phyloP scores from a whole-genome alignment of 345 rosid genomes.

The Microcos paniculata region DNA sequence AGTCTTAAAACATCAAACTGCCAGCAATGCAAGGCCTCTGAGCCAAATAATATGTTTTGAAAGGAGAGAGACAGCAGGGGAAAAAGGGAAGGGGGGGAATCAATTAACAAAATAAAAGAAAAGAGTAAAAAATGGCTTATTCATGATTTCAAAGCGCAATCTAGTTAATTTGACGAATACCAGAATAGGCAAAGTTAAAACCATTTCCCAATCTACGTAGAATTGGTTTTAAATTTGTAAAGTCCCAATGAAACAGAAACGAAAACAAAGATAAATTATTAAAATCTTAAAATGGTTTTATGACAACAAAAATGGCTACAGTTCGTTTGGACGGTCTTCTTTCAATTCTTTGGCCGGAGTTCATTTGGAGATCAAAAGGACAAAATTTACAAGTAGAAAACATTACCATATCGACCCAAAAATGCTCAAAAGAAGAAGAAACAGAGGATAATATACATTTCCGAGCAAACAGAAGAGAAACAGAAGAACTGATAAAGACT shows the following conservation, averaged over 20 bases:
- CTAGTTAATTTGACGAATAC: not conserved
- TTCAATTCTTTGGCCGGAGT: too few species aligned
- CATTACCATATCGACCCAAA: not conserved
- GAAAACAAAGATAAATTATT: not conserved
- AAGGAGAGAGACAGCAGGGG: not conserved
- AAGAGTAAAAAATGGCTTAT: too few species aligned
- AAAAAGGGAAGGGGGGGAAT: not conserved
- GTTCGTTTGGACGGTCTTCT: slow-evolving; percentile 1
- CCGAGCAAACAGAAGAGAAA: not conserved
- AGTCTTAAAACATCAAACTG: too few species aligned
- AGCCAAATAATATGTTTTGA: not conserved
- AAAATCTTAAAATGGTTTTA: not conserved
- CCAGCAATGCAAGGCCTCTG: not conserved
- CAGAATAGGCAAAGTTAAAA: not conserved
- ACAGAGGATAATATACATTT: not conserved
- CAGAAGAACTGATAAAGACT: not conserved
- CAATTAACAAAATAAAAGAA: not conserved
- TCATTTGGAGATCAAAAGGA: slow-evolving; percentile 1
- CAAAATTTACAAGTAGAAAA: not conserved
- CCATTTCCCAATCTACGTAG: not conserved
- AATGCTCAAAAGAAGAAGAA: slow-evolving; percentile 12
- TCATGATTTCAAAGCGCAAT: too few species aligned
- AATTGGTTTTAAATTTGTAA: too few species aligned
- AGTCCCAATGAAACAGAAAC: not conserved
- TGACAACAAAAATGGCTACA: not conserved